Conservation (phyloP, 768 basidiomycete genomes). For the Pisolithus orientalis region DNA sequence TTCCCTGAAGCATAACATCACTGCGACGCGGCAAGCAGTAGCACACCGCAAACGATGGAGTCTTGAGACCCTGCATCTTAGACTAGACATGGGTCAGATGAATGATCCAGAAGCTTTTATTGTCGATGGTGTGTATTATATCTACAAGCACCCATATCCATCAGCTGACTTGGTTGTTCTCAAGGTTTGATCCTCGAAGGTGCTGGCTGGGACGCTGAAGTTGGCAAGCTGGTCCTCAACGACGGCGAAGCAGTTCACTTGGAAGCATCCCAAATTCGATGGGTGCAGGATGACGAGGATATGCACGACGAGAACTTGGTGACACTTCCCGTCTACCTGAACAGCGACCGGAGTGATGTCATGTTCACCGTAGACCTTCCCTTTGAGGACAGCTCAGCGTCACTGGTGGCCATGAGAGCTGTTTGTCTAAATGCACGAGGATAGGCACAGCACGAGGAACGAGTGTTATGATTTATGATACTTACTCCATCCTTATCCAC, state of each 20-base stretch:
- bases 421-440: conserved; percentile 85
- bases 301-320: conserved; percentile 37
- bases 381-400: conserved; percentile 59
- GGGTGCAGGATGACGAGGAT: conserved; percentile 61
- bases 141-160: too few relatives aligned
- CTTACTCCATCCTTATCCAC: background rate
- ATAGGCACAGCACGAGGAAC: conserved; percentile 22
- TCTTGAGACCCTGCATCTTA: conserved; percentile 77
- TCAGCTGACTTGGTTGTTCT: background rate
- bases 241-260: conserved; percentile 77
- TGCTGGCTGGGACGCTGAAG: conserved; percentile 56
- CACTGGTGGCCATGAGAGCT: conserved; percentile 79
- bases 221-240: conserved; percentile 70
- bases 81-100: conserved; percentile 76
- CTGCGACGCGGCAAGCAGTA: conserved; percentile 92
- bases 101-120: conserved; percentile 77
- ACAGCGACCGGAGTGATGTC: conserved; percentile 82
- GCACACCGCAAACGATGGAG: conserved; percentile 92
- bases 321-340: conserved; percentile 89
- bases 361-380: conserved; percentile 86
- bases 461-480: conserved; percentile 3
- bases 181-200: conserved; percentile 85
- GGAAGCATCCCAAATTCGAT: conserved; percentile 77
- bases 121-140: conserved; percentile 64
- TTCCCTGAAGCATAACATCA: conserved; percentile 96